These are phyloP conservation scores for Chlorociboria aeruginascens DNA, from an alignment of 495 filamentous ascomycete species.

Conservation along the genomic window DNA sequence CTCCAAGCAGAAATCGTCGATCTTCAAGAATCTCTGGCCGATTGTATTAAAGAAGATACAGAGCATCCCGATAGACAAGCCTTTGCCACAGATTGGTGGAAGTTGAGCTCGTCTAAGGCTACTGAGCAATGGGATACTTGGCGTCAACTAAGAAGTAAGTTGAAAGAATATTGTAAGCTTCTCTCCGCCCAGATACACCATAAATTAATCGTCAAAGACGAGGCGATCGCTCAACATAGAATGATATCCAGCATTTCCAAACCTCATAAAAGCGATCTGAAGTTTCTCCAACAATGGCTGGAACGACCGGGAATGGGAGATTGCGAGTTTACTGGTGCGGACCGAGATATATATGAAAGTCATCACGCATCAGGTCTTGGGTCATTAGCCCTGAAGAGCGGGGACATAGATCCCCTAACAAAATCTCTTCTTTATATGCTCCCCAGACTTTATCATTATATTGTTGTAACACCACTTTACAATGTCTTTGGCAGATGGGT, in stretches of 20 bases:
- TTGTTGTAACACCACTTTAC: slow-evolving; percentile 1
- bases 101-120: slow-evolving; percentile 4
- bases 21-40: slow-evolving; percentile 20
- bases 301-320: slow-evolving; percentile 10
- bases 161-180: slow-evolving; percentile 14
- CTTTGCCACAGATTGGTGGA: slow-evolving; percentile 8
- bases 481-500: neutral
- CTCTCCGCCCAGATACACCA: neutral
- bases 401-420: slow-evolving; percentile 11
- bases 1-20: slow-evolving; percentile 23
- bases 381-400: slow-evolving; percentile 7
- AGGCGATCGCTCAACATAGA: slow-evolving; percentile 10
- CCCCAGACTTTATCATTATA: slow-evolving; percentile 12
- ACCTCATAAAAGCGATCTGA: slow-evolving; percentile 11
- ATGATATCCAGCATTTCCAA: slow-evolving; percentile 13
- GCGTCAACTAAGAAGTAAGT: slow-evolving; percentile 5
- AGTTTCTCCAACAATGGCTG: slow-evolving; percentile 19
- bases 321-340: slow-evolving; percentile 5
- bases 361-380: slow-evolving; percentile 14
- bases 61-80: neutral
- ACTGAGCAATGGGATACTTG: slow-evolving; percentile 7
- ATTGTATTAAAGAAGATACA: slow-evolving; percentile 13
- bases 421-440: slow-evolving; percentile 5
- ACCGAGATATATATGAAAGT: slow-evolving; percentile 6
- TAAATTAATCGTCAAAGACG: slow-evolving; percentile 6